Conservation (phyloP, 2,329 filamentous ascomycete species). For the Sodiomyces alkalinus region DNA sequence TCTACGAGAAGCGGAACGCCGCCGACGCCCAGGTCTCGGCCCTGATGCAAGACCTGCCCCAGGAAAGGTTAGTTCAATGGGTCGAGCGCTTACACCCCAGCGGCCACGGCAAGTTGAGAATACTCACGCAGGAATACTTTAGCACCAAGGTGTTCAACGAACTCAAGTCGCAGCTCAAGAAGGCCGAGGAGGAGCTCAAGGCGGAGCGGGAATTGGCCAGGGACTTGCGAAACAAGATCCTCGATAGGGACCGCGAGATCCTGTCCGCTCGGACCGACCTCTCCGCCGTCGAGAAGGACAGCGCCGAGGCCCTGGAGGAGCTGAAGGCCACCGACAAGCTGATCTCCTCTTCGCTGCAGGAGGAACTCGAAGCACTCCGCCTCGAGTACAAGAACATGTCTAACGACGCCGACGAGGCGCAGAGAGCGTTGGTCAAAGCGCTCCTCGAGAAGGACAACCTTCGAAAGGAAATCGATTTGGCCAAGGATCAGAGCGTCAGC, state of each 20-base stretch:
- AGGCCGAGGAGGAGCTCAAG: constrained; percentile 23
- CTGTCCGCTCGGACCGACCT: constrained; percentile 37
- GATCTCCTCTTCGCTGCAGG: constrained; percentile 40
- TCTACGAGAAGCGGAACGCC: constrained; percentile 43
- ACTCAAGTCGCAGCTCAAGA: constrained; percentile 32
- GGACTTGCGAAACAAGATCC: constrained; percentile 30
- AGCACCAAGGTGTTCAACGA: constrained; percentile 38
- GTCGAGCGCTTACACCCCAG: constrained; percentile 5
- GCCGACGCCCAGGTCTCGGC: constrained; percentile 37
- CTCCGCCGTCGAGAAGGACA: constrained; percentile 37
- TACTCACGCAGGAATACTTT: constrained; percentile 30
- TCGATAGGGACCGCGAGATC: constrained; percentile 40
- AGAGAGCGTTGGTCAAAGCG: constrained; percentile 43
- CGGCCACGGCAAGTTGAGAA: constrained; percentile 11
- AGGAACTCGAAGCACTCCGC: constrained; percentile 40
- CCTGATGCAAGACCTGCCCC: constrained; percentile 20
- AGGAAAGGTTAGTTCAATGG: constrained; percentile 37
- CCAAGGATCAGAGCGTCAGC: constrained; percentile 21
- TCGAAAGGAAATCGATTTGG: constrained; percentile 35
- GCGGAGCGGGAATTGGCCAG: constrained; percentile 15
- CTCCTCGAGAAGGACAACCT: constrained; percentile 46
- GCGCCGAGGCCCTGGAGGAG: constrained; percentile 37
- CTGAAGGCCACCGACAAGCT: constrained; percentile 44
- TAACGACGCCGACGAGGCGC: constrained; percentile 39
- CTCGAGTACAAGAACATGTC: constrained; percentile 31